phyloP scores from a whole-genome alignment of 148 eudicot genomes.

The Camellia granthamiana region DNA sequence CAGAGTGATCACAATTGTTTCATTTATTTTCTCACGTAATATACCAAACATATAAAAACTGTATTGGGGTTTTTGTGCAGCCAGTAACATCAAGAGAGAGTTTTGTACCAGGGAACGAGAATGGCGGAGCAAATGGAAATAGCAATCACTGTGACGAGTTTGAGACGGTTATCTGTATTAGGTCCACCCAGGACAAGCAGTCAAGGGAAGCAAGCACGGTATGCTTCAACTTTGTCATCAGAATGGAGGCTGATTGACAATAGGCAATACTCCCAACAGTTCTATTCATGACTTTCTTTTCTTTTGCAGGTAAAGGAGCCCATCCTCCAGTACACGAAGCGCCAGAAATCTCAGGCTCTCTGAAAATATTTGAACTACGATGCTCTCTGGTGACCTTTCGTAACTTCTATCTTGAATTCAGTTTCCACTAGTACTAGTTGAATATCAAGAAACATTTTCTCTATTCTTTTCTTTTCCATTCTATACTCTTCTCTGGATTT shows the following conservation, averaged over 20 bases:
- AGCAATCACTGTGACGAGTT: slow-evolving; percentile 27
- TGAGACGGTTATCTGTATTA: slow-evolving; percentile 51
- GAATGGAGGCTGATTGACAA: not conserved
- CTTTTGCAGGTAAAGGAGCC: slow-evolving; percentile 70
- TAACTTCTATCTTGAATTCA: not conserved
- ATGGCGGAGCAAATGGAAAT: slow-evolving; percentile 38
- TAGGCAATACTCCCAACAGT: not conserved
- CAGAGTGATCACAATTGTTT: no score
- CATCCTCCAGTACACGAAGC: slow-evolving; percentile 62
- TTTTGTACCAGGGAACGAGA: slow-evolving; percentile 46
- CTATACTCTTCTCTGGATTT: no score
- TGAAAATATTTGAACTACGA: slow-evolving; percentile 21
- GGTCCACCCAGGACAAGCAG: slow-evolving; percentile 68
- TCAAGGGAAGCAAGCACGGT: slow-evolving; percentile 85
- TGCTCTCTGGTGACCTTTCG: not conserved
- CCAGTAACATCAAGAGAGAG: slow-evolving; percentile 90
- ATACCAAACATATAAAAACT: not conserved
- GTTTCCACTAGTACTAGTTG: not conserved
- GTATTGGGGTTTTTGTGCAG: slow-evolving; percentile 32
- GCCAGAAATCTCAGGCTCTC: slow-evolving; percentile 63
- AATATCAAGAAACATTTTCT: not conserved
- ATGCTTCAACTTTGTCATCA: slow-evolving; percentile 14
- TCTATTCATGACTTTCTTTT: not conserved
- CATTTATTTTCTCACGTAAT: no score
- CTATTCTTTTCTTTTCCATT: not conserved